Conservation (phyloP, 805 yeast genomes). For the Zygosaccharomyces siamensis region DNA sequence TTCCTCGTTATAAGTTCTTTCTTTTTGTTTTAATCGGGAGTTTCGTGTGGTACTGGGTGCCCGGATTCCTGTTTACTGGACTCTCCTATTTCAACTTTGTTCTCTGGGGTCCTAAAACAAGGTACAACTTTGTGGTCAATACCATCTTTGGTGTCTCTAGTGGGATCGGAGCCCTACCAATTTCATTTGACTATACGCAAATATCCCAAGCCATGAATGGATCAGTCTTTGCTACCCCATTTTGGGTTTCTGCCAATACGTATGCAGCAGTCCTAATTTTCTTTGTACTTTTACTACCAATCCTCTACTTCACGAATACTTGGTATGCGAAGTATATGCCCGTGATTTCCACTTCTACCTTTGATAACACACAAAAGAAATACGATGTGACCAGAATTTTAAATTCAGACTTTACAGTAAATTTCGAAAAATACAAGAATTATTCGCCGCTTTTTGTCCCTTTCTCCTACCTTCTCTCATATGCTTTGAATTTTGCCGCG, state of each 20-base stretch:
- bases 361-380: slow-evolving; percentile 42
- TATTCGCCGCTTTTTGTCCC: slow-evolving; percentile 58
- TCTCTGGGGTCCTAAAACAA: slow-evolving; percentile 34
- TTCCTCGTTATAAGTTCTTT: slow-evolving; percentile 49
- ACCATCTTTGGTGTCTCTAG: slow-evolving; percentile 57
- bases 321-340: slow-evolving; percentile 61
- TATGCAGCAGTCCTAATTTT: slow-evolving; percentile 45
- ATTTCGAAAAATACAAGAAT: slow-evolving; percentile 42
- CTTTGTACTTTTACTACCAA: slow-evolving; percentile 47
- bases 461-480: slow-evolving; percentile 51
- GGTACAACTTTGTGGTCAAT: slow-evolving; percentile 51
- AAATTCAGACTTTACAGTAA: slow-evolving; percentile 40
- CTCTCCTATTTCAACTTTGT: slow-evolving; percentile 52
- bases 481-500: slow-evolving; percentile 59
- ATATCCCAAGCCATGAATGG: slow-evolving; percentile 45
- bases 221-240: slow-evolving; percentile 58
- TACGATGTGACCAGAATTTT: slow-evolving; percentile 48
- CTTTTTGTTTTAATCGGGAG: slow-evolving; percentile 37
- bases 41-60: slow-evolving; percentile 61
- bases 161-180: slow-evolving; percentile 52
- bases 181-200: slow-evolving; percentile 57
- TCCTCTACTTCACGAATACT: slow-evolving; percentile 48
- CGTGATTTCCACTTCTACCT: slow-evolving; percentile 46
- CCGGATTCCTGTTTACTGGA: slow-evolving; percentile 58
- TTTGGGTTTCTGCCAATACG: slow-evolving; percentile 37